A percentile compares a stretch with the other conserved stretches of the same genome.
phyloP scores from a whole-genome alignment of 305 asterid species.

The Plantago coronopus region DNA sequence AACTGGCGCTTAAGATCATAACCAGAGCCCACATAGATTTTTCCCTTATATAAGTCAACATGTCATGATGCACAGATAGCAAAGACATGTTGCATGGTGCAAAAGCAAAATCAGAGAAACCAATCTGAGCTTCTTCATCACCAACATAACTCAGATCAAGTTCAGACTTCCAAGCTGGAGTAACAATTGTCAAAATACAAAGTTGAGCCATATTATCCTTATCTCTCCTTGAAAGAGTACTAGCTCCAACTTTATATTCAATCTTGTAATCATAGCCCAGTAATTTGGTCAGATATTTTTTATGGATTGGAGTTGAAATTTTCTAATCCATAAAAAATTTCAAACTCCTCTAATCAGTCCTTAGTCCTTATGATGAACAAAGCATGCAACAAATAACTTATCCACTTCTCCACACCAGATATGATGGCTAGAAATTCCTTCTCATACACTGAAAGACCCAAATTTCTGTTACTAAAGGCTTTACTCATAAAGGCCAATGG shows the following conservation, averaged over 20 bases:
- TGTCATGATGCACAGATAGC: not conserved
- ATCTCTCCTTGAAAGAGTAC: not conserved
- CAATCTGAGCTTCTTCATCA: not conserved
- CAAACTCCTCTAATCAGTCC: not conserved
- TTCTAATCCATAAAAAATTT: too few species aligned
- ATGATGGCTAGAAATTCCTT: not conserved
- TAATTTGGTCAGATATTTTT: not conserved
- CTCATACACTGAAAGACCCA: not conserved
- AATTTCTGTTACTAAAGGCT: not conserved
- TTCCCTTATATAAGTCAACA: not conserved
- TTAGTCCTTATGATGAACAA: not conserved
- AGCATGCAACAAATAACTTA: not conserved
- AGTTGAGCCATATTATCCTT: not conserved
- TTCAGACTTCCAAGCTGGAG: not conserved
- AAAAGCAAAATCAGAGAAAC: not conserved
- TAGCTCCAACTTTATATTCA: not conserved
- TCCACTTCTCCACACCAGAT: not conserved
- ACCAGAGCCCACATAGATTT: not conserved
- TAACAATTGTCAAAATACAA: too few species aligned
- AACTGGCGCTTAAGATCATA: not conserved
- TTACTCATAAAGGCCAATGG: not conserved
- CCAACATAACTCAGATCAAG: not conserved
- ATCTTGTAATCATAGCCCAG: not conserved
- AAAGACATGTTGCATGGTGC: not conserved
- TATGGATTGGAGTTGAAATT: not conserved